Evolutionary conservation across 2,329 filamentous ascomycete genomes (phyloP).

Genomic region (Shiraia sp.): DNA sequence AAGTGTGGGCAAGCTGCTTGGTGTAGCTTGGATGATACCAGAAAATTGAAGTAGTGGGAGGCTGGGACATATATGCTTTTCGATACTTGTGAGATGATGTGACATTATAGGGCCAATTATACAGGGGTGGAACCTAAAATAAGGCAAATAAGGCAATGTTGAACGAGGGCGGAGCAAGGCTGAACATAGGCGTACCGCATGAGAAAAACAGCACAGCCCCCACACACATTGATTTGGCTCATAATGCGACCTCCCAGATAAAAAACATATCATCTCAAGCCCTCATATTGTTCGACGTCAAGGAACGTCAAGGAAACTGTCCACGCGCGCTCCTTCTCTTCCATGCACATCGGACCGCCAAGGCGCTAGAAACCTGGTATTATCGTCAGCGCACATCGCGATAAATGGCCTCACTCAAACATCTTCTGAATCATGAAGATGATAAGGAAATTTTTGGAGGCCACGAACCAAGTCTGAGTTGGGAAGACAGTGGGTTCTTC

Average conservation of each 20-base stretch:
- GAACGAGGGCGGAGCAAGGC: constrained; percentile 15
- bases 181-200: constrained; percentile 5
- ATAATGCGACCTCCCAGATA: too few relatives aligned
- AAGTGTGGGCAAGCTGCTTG: too few relatives aligned
- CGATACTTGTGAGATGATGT: too few relatives aligned
- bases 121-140: too few relatives aligned
- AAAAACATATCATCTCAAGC: too few relatives aligned
- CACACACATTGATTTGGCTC: too few relatives aligned
- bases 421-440: constrained; percentile 25
- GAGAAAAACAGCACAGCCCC: constrained; percentile 7
- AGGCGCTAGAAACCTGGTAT: constrained; percentile 13
- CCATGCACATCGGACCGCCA: constrained; percentile 5
- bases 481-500: constrained; percentile 8
- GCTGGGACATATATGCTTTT: too few relatives aligned
- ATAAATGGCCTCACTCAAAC: constrained; percentile 22
- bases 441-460: constrained; percentile 1
- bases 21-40: too few relatives aligned
- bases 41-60: too few relatives aligned
- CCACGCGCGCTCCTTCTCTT: background rate
- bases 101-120: too few relatives aligned
- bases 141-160: background rate
- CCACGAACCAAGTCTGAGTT: constrained; percentile 6
- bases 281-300: background rate
- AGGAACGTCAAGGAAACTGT: background rate
- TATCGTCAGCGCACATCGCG: too few relatives aligned